phyloP scores from a whole-genome alignment of 768 basidiomycete species.

The Kwoniella dendrophila region DNA sequence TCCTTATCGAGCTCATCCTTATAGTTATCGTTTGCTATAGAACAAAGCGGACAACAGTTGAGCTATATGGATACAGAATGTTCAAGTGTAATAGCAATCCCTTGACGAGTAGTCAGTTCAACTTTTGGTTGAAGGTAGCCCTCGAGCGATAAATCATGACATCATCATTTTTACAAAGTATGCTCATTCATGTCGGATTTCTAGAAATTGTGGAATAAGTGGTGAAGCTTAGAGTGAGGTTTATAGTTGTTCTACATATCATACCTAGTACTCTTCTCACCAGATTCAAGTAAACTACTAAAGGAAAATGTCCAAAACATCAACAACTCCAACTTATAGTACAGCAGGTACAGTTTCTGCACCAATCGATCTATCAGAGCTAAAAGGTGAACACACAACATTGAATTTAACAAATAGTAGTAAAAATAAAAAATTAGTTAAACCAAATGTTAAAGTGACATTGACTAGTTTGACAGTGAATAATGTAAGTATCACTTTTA shows the following conservation, averaged over 20 bases:
- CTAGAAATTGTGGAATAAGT: neutral
- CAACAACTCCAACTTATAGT: constrained; percentile 30
- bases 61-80: no score
- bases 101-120: neutral
- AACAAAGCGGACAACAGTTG: no score
- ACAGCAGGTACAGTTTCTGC: constrained; percentile 49
- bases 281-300: neutral
- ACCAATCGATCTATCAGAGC: constrained; percentile 38
- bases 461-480: constrained; percentile 53
- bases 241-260: no score
- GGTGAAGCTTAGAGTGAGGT: no score
- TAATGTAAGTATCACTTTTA: constrained; percentile 44
- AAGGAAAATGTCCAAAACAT: constrained; percentile 3
- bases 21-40: no score
- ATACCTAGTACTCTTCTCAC: neutral
- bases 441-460: constrained; percentile 50
- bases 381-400: constrained; percentile 40
- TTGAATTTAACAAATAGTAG: constrained; percentile 28
- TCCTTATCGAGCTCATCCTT: constrained; percentile 23
- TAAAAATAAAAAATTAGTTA: constrained; percentile 38
- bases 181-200: no score
- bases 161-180: constrained; percentile 10
- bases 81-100: no score
- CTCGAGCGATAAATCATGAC: constrained; percentile 9
- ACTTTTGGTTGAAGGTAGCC: neutral